Evolutionary conservation across 768 basidiomycete genomes (phyloP).

Genomic region (Hypsizygus marmoreus): DNA sequence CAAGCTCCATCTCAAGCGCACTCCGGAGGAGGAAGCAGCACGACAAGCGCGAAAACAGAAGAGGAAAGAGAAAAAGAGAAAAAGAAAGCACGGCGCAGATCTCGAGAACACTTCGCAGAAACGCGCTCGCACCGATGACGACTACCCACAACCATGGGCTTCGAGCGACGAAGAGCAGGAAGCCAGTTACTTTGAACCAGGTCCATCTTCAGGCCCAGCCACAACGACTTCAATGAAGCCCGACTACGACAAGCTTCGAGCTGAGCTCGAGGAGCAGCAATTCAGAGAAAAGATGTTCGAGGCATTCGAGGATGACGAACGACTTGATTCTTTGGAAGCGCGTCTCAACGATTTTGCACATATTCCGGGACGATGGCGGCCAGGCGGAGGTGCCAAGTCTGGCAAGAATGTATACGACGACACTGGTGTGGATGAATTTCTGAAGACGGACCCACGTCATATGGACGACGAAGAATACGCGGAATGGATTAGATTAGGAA

Average conservation of each 20-base stretch:
- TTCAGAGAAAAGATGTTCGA: slow-evolving; percentile 77
- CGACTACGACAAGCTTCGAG: slow-evolving; percentile 50
- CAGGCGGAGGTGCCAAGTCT: slow-evolving; percentile 25
- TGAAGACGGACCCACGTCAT: slow-evolving; percentile 42
- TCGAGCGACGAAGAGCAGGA: slow-evolving; percentile 44
- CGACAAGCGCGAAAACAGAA: slow-evolving; percentile 39
- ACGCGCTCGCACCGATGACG: slow-evolving; percentile 26
- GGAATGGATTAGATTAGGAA: slow-evolving; percentile 83
- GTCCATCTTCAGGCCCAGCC: slow-evolving; percentile 23
- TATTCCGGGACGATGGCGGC: slow-evolving; percentile 71
- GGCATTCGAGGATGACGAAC: slow-evolving; percentile 73
- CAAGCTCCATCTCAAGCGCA: slow-evolving; percentile 65
- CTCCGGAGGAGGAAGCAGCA: slow-evolving; percentile 58
- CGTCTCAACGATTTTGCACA: slow-evolving; percentile 69
- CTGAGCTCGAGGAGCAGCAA: slow-evolving; percentile 60
- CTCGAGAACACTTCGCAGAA: slow-evolving; percentile 16
- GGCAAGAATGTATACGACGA: slow-evolving; percentile 21
- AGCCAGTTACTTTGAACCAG: slow-evolving; percentile 11
- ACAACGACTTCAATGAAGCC: slow-evolving; percentile 26
- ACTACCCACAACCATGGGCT: slow-evolving; percentile 50
- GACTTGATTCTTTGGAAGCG: slow-evolving; percentile 62
- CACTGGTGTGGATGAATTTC: slow-evolving; percentile 34
- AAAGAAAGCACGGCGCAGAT: slow-evolving; percentile 24
- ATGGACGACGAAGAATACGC: slow-evolving; percentile 91
- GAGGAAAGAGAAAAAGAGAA: slow-evolving; percentile 35